These are phyloP conservation scores for Mycena floridula DNA, from an alignment of 768 basidiomycete genomes.

Conservation along the genomic window DNA sequence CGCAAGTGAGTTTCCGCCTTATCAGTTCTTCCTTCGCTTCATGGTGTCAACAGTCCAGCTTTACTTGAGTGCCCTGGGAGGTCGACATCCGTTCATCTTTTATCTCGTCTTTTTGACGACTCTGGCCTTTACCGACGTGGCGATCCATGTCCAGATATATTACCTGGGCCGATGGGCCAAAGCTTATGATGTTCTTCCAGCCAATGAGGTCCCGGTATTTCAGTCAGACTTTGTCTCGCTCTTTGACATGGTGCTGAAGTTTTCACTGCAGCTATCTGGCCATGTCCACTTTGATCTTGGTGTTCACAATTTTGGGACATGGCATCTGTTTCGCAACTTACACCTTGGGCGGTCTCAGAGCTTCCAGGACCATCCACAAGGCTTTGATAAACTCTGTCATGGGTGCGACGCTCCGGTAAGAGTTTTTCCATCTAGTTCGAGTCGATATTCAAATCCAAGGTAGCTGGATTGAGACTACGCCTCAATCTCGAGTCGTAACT, in stretches of 20 bases:
- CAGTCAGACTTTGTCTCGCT: constrained; percentile 1
- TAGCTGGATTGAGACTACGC: constrained; percentile 21
- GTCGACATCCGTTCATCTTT: constrained; percentile 15
- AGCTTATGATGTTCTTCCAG: constrained; percentile 4
- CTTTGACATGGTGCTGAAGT: too few species aligned
- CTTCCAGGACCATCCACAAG: constrained; percentile 21
- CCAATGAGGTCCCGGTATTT: constrained; percentile 6
- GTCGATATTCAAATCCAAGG: background rate
- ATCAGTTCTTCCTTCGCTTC: too few species aligned
- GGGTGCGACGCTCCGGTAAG: constrained; percentile 33
- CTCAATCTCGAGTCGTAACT: constrained; percentile 32
- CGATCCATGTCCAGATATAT: constrained; percentile 13
- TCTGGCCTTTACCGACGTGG: constrained; percentile 9
- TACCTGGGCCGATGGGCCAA: constrained; percentile 20
- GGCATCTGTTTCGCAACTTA: constrained; percentile 28
- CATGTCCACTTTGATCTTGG: too few species aligned
- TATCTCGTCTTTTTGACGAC: constrained; percentile 11
- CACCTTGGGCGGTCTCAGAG: constrained; percentile 2
- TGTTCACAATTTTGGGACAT: too few species aligned
- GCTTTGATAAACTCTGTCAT: constrained; percentile 30
- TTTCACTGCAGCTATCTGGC: too few species aligned
- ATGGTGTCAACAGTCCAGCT: constrained; percentile 17
- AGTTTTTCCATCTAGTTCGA: background rate
- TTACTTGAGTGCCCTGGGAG: constrained; percentile 17
- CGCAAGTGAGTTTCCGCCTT: constrained; percentile 16